Base-by-base conservation (phyloP, 1,284 basidiomycete genomes). In the Ganoderma sp. region DNA sequence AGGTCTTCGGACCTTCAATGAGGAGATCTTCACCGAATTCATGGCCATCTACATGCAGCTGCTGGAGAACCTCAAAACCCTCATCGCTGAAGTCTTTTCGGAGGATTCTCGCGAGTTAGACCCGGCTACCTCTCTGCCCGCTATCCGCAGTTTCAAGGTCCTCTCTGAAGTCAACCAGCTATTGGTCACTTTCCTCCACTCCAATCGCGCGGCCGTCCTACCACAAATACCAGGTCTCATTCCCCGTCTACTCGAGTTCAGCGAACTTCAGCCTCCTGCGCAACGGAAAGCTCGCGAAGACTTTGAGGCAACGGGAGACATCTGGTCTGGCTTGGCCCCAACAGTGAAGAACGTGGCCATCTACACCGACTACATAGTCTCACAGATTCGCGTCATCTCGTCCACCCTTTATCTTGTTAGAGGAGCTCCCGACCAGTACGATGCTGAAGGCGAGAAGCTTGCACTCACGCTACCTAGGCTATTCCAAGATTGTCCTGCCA, bases 381-480 rank as follows among this genome's bases (percentile, higher is more conserved):
- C 96, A 0, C 97, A 99, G 80, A 94, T 98, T 77, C 99, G 96
- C 94, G 92, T 95, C 73, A 89, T 99, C 79, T 97, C 96, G 5
- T 98, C 96, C 79, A 84, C 98, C 58, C 95, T 96, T 0, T 99
- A 96, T 81, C 90, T 98, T 34, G 87, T 97, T 71, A 88, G 96
- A 64, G 92, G 90, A 37, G 80, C 85, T 64, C 82, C 79, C 41
- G 92, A 94, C 41, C 88, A 91, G 65, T 87, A 91, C 70, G 90
- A 94, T 58, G 85, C 88, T 12, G 95, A 96, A 74, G 90, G 92
- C 5, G 93, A 97, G 74, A 88, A 88, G 5, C 87, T 99, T 48
- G 92, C 97, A 22, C 84, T 93, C 61, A 88, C 91, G 52, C 91
- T 93, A 61, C 84, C 99, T 34, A 89, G 98, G 17, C 84, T 99